Evolutionary conservation across 225 moss, liverwort and hornwort genomes (phyloP), one percentile per base, ranked within the genome.

Genomic region (Ulota crispa): DNA sequence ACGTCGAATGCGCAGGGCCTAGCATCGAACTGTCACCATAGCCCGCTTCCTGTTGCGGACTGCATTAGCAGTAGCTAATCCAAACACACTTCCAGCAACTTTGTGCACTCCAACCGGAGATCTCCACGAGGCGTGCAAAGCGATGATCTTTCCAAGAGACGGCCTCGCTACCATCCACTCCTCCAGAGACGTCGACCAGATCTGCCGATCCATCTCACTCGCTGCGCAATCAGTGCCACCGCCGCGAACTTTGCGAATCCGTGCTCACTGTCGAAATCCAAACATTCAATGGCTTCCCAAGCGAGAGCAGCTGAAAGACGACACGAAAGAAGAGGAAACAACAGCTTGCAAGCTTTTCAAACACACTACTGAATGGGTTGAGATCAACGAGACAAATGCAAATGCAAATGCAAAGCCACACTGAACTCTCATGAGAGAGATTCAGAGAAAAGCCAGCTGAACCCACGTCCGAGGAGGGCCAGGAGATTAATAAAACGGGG

Each of bases 181-280:
- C 66, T 24, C 52, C 34, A 50, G 9, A 18, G 32, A 18, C 61
- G 8, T 50, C 80, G 30, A 79, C 43, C 80, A 71, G 19, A 70
- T 70, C 70, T 36, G 62, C 52, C 37, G 72, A 80, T 80, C 80
- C 80, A 80, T 80, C 47, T 60, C 32, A 47, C 30, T 28, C 28
- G 36, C 7, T 36, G 36, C 64, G 42, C 4, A 63, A 64, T 30
- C 64, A 42, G 32, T 32, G 3, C 32, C 31, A 24, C 21, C 8
- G 20, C 28, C 45, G 12, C 62, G 13, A 43, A 62, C 45, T 14
- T 7, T 31, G 63, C 63, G 18, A 63, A 18, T 32, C 42, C 59
- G 34, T 54, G 39, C 79, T 70, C 69, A 59, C 76, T n/a, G 67
- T 34, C 27, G 39, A 55, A 78, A 55, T 67, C 52, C 68, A 55